phyloP scores from a whole-genome alignment of 805 yeast species.

The Candida cerambycidarum region DNA sequence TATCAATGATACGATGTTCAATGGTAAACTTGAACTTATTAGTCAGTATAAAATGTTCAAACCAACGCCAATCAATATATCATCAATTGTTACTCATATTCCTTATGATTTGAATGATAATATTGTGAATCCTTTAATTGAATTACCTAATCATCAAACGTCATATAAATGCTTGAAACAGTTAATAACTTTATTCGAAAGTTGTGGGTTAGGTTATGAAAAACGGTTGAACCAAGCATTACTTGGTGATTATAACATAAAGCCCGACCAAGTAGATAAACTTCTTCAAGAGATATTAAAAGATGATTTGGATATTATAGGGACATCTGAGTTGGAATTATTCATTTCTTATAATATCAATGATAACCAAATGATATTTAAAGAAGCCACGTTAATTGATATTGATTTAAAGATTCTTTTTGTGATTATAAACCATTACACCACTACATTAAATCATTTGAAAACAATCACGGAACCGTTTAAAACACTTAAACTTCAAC shows the following conservation, averaged over 20 bases:
- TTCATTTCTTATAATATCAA: slow-evolving; percentile 3
- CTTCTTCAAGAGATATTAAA: slow-evolving; percentile 5
- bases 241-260: slow-evolving; percentile 16
- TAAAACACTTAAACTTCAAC: slow-evolving; percentile 12
- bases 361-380: slow-evolving; percentile 6
- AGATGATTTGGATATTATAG: slow-evolving; percentile 12
- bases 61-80: slow-evolving; percentile 24
- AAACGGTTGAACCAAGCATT: slow-evolving; percentile 31
- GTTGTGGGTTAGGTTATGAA: slow-evolving; percentile 37
- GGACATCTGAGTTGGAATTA: slow-evolving; percentile 6
- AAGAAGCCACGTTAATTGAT: slow-evolving; percentile 35
- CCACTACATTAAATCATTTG: slow-evolving; percentile 26
- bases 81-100: slow-evolving; percentile 36
- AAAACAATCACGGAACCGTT: slow-evolving; percentile 19
- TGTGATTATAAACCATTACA: slow-evolving; percentile 25
- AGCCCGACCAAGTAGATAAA: slow-evolving; percentile 4
- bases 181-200: slow-evolving; percentile 26
- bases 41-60: slow-evolving; percentile 29
- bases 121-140: slow-evolving; percentile 29
- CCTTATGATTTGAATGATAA: slow-evolving; percentile 43
- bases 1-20: slow-evolving; percentile 35
- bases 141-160: slow-evolving; percentile 25
- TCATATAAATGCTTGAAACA: slow-evolving; percentile 29
- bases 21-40: slow-evolving; percentile 25
- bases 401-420: slow-evolving; percentile 38